Evolutionary conservation across 1,284 basidiomycete genomes (phyloP), one percentile per base, ranked within the genome.

Genomic region (Ceratorhiza oryzae-sativae): DNA sequence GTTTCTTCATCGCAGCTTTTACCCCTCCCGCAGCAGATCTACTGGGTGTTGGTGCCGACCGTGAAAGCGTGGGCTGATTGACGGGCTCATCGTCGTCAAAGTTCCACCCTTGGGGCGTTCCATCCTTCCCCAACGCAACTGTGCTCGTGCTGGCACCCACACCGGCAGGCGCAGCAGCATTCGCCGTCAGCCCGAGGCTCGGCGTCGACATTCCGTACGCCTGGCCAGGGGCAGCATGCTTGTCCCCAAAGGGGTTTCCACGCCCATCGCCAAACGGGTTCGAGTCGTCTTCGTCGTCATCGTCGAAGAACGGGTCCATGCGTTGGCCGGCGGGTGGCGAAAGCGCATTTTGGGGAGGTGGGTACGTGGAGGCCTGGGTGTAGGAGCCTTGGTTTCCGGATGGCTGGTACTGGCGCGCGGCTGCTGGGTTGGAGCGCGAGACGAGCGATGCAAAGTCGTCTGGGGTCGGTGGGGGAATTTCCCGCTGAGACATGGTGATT

Each of bases 221-320:
- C 27, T 56, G 30, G 45, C 53, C 53, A n/a, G 49, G 10, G 36
- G 65, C 42, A 45, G 65, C 65, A 56, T 70, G 53, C 25, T 70
- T 70, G 27, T 70, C 65, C 10, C 34, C 42, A 70, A 70, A 70
- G 15, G 65, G 65, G 25, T 70, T 70, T 12, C 65, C 65, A 20
- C 65, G 65, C 41, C 65, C 65, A 30, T 70, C 65, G 53, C 65
- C 65, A 55, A 70, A 70, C 8, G 65, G 65, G 20, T 70, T 70
- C 39, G 74, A 42, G 20, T 59, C 62, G 27, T 73, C 67, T 12
- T 75, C 74, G 32, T 75, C 75, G 25, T 75, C 75, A 34, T 75
- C 75, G 48, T 75, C 75, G 41, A 75, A 75, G 46, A 75, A 75
- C 15, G 75, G 75, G 49, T 75, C 75, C 49, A 75, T 71, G 30